Evolutionary conservation across 257 asterid genomes (phyloP), one percentile per base, ranked within the genome.

Genomic region (Parsonsia alboflavescens): DNA sequence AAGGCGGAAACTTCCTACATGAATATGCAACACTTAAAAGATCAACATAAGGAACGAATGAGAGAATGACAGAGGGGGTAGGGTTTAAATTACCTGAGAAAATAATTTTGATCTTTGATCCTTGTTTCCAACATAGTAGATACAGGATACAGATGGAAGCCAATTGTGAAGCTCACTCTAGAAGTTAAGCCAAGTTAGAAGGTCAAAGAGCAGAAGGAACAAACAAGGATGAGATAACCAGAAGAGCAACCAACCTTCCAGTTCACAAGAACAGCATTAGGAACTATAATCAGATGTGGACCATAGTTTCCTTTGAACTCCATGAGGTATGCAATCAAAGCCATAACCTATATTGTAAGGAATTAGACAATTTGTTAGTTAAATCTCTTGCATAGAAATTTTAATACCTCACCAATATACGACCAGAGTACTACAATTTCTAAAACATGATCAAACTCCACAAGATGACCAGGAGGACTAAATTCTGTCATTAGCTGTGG

Each of bases 231-330:
- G 81, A 72, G 50, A 71, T 72, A 68, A 78, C 49, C 65, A 58
- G 66, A 63, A 81, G 45, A 67, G 54, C 62, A 65, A 53, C 78
- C 75, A 68, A 95, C 99, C 98, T 95, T 95, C 99, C 99, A 95
- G 88, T 95, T 95, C 74, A 95, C 99, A 67, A 95, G 86, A 84
- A 95, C 99, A 78, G 99, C 99, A 86, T 95, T 95, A 61, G 99
- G 99, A 79, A 95, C 99, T 78, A 95, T 87, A 77, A 95, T 93
- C 22, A 95, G 96, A 86, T 95, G 99, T 36, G 99, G 99, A 22
- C 99, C 99, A 82, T 95, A 95, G 80, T 95, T 95, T 74, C 97
- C 98, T 87, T 95, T 95, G 83, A 89, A 92, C 88, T 95, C 99
- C 98, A 95, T 95, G 72, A 95, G 80, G 83, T 93, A 86, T 53